A percentile compares a stretch with the other conserved stretches of the same genome.
phyloP scores from a whole-genome alignment of 176 grass and related monocot species.

The Bolboschoenus planiculmis region DNA sequence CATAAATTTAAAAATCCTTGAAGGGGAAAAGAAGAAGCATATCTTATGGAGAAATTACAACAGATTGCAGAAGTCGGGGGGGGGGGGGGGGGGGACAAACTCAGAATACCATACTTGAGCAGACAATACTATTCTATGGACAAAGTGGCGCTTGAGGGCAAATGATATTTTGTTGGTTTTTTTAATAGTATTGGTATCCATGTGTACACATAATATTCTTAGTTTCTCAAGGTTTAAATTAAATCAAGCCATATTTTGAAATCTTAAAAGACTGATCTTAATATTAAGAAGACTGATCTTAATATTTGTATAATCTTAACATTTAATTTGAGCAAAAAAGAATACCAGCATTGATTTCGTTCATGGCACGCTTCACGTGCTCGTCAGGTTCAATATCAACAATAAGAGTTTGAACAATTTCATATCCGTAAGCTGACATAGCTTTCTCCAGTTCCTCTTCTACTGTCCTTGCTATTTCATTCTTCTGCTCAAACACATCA shows the following conservation, averaged over 20 bases:
- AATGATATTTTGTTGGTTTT: background rate
- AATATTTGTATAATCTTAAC: background rate
- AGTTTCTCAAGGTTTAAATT: background rate
- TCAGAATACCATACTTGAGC: background rate
- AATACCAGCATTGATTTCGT: constrained; percentile 80
- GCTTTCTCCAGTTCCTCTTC: constrained; percentile 82
- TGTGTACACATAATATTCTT: background rate
- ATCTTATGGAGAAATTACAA: background rate
- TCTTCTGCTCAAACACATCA: constrained; percentile 75
- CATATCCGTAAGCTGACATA: constrained; percentile 39
- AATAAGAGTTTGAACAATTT: constrained; percentile 46
- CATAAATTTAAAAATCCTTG: background rate
- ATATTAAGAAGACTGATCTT: background rate
- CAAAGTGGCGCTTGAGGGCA: background rate
- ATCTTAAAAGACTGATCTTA: too few relatives aligned
- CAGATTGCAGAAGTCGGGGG: background rate
- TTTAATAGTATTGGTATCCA: background rate
- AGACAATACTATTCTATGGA: background rate
- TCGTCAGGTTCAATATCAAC: constrained; percentile 80
- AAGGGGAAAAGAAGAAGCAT: background rate
- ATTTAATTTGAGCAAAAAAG: background rate
- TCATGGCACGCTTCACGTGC: constrained; percentile 63
- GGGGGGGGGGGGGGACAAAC: background rate
- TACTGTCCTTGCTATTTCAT: constrained; percentile 65
- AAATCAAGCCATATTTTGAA: background rate